Base-by-base conservation (phyloP, 2,329 filamentous ascomycete species). In the Epichloe hybrida region DNA sequence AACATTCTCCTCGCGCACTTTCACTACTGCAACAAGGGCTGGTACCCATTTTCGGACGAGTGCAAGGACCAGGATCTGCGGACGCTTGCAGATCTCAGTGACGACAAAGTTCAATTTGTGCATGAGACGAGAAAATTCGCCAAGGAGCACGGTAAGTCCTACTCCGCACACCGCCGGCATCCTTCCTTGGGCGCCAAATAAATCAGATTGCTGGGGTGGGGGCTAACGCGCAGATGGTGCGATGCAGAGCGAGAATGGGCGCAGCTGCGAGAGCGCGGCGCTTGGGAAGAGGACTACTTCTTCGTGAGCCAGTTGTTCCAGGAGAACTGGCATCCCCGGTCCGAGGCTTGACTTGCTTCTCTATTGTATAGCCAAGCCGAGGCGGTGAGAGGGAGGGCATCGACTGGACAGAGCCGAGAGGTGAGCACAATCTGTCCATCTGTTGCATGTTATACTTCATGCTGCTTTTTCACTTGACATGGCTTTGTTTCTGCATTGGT, bases 21-120 rank as follows among this genome's bases (percentile, higher is more conserved):
- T 57, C 79, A 83, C 64, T 81, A 83, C 65, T 79, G 76, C 64
- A 81, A 79, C 63, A 81, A 80, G 66, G 77, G 76, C 35, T 69
- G 74, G 47, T 74, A 74, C 56, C 79, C 79, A 3, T 82, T 83
- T 60, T 76, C 77, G 1, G 62, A 70, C 20, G 71, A 74, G 42
- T 80, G 76, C 63, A 77, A 72, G 58, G 76, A 79, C 41, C 67
- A 75, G 51, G 76, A 80, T 52, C 61, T 81, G 52, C 68, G 67
- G 50, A 68, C 63, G 6, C 62, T 81, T 42, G 77, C 75, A 36
- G 70, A 73, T 46, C 64, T 81, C 41, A 71, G 75, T 56, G 68
- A 74, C 13, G 58, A 66, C 1, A 69, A 70, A 54, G 65, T 77
- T 48, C 59, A 66, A 13, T 74, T 79, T 56, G 66, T 81, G 48